Evolutionary conservation across 2,329 filamentous ascomycete species (phyloP).

Genomic region (Verruconis gallopava): DNA sequence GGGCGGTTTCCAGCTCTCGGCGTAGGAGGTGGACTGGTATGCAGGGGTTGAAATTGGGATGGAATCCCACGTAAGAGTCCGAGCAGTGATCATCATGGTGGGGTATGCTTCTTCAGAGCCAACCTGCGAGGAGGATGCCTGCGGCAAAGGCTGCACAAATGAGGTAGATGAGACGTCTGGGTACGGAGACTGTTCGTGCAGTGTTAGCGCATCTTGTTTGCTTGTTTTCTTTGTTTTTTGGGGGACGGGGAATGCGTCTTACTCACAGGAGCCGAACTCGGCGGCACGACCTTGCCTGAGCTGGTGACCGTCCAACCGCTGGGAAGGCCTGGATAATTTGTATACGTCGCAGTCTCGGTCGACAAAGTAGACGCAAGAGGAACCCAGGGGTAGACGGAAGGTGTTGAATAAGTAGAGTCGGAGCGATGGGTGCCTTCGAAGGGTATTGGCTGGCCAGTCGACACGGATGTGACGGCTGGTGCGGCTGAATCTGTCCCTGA

Average conservation of each 20-base stretch:
- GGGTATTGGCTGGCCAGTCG: constrained; percentile 52
- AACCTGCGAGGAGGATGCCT: constrained; percentile 33
- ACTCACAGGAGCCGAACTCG: constrained; percentile 28
- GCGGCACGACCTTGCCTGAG: constrained; percentile 66
- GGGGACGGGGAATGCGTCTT: constrained; percentile 17
- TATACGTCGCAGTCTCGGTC: constrained; percentile 31
- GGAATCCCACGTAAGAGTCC: too few species aligned
- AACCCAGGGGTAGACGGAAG: constrained; percentile 58
- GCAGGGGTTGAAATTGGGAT: too few species aligned
- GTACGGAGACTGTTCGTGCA: constrained; percentile 39
- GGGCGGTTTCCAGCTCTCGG: too few species aligned
- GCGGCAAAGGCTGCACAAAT: constrained; percentile 31
- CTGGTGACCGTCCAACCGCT: constrained; percentile 70
- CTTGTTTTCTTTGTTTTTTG: too few species aligned
- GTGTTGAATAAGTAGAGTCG: constrained; percentile 39
- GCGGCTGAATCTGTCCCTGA: constrained; percentile 40
- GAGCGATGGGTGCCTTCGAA: constrained; percentile 47
- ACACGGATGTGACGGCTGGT: constrained; percentile 50
- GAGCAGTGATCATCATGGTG: too few species aligned
- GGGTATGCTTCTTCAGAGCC: constrained; percentile 17
- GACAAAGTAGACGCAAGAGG: constrained; percentile 37
- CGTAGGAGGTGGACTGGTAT: too few species aligned
- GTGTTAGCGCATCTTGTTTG: too few species aligned
- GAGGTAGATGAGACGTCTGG: constrained; percentile 40
- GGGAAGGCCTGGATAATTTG: constrained; percentile 49